These are phyloP conservation scores for Chrysoporthe austroafricana DNA, from an alignment of 2,329 filamentous ascomycete species.

Conservation along the genomic window DNA sequence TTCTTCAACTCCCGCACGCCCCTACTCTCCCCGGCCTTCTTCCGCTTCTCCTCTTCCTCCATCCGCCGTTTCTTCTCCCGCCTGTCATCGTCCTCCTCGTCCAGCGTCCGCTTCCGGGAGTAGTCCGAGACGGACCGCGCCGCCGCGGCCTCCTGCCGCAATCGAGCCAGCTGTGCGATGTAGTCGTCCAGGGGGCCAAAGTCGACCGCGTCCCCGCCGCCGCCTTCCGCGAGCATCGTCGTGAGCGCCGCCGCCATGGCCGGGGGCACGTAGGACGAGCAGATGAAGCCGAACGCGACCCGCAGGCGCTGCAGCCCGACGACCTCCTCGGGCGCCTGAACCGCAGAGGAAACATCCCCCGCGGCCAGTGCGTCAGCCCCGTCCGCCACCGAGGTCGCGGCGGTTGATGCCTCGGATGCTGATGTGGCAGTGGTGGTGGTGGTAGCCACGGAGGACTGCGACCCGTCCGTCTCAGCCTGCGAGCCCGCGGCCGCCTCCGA, in stretches of 20 bases:
- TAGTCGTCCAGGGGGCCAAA: constrained; percentile 75
- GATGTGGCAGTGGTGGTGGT: constrained; percentile 35
- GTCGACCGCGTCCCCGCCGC: constrained; percentile 49
- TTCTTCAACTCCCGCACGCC: constrained; percentile 84
- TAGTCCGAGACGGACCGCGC: constrained; percentile 71
- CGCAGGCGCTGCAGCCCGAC: constrained; percentile 65
- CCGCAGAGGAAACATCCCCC: constrained; percentile 44
- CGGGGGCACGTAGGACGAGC: constrained; percentile 61
- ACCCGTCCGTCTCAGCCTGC: constrained; percentile 37
- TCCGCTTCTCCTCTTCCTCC: constrained; percentile 87
- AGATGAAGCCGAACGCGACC: constrained; percentile 67
- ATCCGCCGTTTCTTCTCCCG: constrained; percentile 82
- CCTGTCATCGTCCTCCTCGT: constrained; percentile 69
- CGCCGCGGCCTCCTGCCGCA: constrained; percentile 73
- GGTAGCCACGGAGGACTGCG: constrained; percentile 46
- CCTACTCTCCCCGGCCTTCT: constrained; percentile 73
- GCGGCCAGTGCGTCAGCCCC: constrained; percentile 34
- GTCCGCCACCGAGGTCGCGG: constrained; percentile 48
- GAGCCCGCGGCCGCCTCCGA: constrained; percentile 28
- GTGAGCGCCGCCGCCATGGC: constrained; percentile 49
- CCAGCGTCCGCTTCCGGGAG: constrained; percentile 67
- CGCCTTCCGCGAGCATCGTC: constrained; percentile 39
- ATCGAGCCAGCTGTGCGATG: constrained; percentile 64
- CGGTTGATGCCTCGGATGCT: constrained; percentile 48
- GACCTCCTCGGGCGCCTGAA: constrained; percentile 54